A percentile compares a stretch with the other conserved stretches of the same genome.
Evolutionary conservation across 2,329 filamentous ascomycete species (phyloP).

Genomic region (Colletotrichum destructivum): DNA sequence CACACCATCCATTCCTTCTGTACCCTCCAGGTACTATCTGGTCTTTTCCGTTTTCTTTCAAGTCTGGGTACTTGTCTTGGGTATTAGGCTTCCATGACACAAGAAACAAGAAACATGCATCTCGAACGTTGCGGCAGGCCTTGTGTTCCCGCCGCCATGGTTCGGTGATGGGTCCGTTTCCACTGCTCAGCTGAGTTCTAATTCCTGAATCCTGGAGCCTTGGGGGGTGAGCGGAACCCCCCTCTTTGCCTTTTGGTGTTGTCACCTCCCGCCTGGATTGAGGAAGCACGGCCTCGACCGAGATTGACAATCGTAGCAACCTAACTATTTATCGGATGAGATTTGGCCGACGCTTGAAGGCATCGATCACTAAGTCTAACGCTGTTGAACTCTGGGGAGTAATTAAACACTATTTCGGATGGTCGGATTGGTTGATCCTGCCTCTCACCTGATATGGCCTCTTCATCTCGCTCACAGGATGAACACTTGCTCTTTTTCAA

Average conservation of each 20-base stretch:
- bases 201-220: conserved; percentile 20
- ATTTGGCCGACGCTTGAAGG: conserved; percentile 1
- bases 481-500: not conserved
- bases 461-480: not conserved
- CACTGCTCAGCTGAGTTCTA: conserved; percentile 13
- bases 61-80: not conserved
- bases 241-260: not conserved
- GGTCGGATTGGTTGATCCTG: not conserved
- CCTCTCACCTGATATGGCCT: not conserved
- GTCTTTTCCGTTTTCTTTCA: not conserved
- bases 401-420: not conserved
- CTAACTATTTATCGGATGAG: not conserved
- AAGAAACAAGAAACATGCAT: conserved; percentile 6
- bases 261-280: not conserved
- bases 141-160: conserved; percentile 24
- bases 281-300: not conserved
- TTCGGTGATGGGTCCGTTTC: conserved; percentile 33
- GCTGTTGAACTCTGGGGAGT: not conserved
- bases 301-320: not conserved
- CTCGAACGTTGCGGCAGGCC: not conserved
- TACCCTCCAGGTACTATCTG: not conserved
- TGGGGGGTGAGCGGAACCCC: conserved; percentile 1
- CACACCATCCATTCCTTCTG: not conserved
- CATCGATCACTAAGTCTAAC: not conserved
- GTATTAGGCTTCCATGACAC: conserved; percentile 3